Conservation (phyloP, 176 grass and related monocot species). For the Oryza meridionalis region DNA sequence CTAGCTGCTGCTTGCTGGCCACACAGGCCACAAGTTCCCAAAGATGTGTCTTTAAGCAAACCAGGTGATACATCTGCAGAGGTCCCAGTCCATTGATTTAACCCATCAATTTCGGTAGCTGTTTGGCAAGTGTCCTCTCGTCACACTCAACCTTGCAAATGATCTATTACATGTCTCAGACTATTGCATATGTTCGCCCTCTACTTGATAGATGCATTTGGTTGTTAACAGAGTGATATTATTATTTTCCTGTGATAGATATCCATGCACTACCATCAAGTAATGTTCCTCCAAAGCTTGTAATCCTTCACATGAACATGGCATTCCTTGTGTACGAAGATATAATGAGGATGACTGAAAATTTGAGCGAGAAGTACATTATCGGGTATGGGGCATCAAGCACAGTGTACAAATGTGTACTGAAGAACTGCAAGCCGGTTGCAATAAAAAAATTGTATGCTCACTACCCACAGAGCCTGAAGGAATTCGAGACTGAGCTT, state of each 20-base stretch:
- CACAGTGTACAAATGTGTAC: slow-evolving; percentile 85
- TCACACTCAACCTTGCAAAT: slow-evolving; percentile 16
- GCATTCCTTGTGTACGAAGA: slow-evolving; percentile 91
- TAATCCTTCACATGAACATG: slow-evolving; percentile 98
- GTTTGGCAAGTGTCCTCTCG: slow-evolving; percentile 11
- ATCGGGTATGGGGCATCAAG: slow-evolving; percentile 94
- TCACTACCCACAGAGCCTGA: slow-evolving; percentile 72
- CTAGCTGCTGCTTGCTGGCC: slow-evolving; percentile 66
- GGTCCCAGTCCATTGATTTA: slow-evolving; percentile 12
- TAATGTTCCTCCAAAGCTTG: slow-evolving; percentile 77
- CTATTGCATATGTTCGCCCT: slow-evolving; percentile 7
- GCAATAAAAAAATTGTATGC: slow-evolving; percentile 87
- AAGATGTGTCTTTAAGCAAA: slow-evolving; percentile 72
- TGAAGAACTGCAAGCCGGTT: slow-evolving; percentile 87
- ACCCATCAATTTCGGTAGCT: slow-evolving; percentile 13
- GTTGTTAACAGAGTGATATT: slow-evolving; percentile 27
- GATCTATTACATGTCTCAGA: not conserved
- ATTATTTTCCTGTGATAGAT: slow-evolving; percentile 37
- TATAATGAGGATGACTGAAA: slow-evolving; percentile 97
- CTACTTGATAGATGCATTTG: slow-evolving; percentile 10
- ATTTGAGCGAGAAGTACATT: slow-evolving; percentile 91
- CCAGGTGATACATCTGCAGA: slow-evolving; percentile 54
- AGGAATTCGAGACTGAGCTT: slow-evolving; percentile 94
- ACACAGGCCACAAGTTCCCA: slow-evolving; percentile 45
- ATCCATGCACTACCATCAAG: slow-evolving; percentile 44